Evolutionary conservation across 2,329 filamentous ascomycete genomes (phyloP), one percentile per base, ranked within the genome.

Genomic region (Trichoderma sp.): DNA sequence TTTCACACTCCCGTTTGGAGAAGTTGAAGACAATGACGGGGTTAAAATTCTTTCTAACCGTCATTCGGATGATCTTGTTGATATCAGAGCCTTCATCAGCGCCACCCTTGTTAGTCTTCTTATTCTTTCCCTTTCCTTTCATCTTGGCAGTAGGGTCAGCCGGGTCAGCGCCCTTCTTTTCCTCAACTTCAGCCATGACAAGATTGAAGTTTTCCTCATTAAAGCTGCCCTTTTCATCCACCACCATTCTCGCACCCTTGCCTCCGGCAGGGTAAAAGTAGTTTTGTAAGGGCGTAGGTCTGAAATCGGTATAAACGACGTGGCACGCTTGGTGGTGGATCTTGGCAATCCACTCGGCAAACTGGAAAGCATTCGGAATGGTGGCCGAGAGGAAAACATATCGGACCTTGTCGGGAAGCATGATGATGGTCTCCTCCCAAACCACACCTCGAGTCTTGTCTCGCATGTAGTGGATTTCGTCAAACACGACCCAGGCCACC

Each of bases 1-100:
- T 92, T 85, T 99, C 97, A 83, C 96, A 98, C 81, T 98, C 96
- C 78, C 96, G 91, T 87, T 99, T 99, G 89, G 95, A 98, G 87
- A 99, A 99, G 85, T 96, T 98, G 90, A 99, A 99, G 53, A 99
- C 95, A 82, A 99, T 99, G 80, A 98, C 97, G 0, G 97, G 97
- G 81, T 99, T 98, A 85, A 97, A 97, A 82, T 94, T 97, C 87
- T 95, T 98, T 85, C 94, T 90, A 93, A 99, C 97, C 80, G 98
- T 97, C 97, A 99, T 99, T 84, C 94, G 94, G 79, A 99, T 94
- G 81, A 99, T 98, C 88, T 98, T 98, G 87, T 95, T 95, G 77
- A 99, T 98, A 84, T 99, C 97, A 1, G 91, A 90, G 24, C 92
- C 92, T 33, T 89, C 91, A 76, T 93, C 89, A 59, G 90, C 89